Percentiles rank a stretch among this genome's conserved stretches.
These are phyloP conservation scores for Ceratocystiopsis sp. DNA, from an alignment of 2,329 filamentous ascomycete genomes.

Conservation along the genomic window DNA sequence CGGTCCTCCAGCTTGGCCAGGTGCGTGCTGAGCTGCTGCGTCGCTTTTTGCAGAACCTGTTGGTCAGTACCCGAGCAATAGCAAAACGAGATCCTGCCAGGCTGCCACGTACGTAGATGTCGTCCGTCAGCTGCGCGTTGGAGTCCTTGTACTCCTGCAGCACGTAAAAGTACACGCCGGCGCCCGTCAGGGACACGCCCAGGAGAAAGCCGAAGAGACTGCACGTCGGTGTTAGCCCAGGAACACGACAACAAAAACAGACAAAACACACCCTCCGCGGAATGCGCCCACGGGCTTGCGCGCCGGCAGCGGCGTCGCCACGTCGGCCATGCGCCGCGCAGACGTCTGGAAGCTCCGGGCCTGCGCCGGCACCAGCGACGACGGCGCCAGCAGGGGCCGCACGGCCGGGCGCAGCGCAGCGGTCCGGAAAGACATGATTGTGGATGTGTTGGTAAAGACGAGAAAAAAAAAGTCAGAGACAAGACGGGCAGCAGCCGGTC, in stretches of 20 bases:
- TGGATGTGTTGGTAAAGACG: background rate
- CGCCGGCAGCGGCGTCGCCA: conserved; percentile 31
- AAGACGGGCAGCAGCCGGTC: too few species aligned
- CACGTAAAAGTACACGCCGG: conserved; percentile 79
- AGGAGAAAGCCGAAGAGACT: conserved; percentile 87
- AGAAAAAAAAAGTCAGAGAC: background rate
- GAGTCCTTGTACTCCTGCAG: conserved; percentile 85
- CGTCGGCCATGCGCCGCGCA: conserved; percentile 24
- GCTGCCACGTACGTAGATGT: conserved; percentile 70
- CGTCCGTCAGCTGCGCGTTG: conserved; percentile 84
- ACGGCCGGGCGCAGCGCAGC: conserved; percentile 14
- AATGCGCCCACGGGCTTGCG: conserved; percentile 44
- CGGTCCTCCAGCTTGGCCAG: conserved; percentile 69
- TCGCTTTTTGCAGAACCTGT: conserved; percentile 73
- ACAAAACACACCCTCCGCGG: conserved; percentile 36
- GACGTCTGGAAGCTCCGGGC: conserved; percentile 34
- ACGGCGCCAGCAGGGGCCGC: conserved; percentile 14
- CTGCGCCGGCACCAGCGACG: conserved; percentile 11
- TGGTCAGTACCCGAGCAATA: background rate
- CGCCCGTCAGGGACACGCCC: conserved; percentile 63
- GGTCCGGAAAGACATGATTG: too few species aligned
- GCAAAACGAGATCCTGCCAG: conserved; percentile 9
- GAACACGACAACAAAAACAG: background rate
- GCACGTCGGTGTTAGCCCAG: background rate
- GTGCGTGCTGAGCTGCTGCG: conserved; percentile 72